Base-by-base conservation (phyloP, 2,329 filamentous ascomycete genomes). In the Talaromyces sp. region DNA sequence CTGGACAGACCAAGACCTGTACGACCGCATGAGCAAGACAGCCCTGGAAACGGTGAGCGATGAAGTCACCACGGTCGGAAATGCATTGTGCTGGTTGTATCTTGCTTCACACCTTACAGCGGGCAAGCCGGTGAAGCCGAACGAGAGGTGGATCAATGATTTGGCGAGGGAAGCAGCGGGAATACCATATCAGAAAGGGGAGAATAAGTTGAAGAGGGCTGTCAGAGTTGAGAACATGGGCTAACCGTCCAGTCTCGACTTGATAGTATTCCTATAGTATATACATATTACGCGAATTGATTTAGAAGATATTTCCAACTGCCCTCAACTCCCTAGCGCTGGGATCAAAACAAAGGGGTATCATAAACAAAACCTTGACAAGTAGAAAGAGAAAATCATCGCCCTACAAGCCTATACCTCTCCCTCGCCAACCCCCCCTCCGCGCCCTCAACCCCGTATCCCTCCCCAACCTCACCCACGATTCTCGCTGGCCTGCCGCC, bases 21-120 rank as follows among this genome's bases (percentile, higher is more conserved):
- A 92, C 75, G 76, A 84, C 60, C 81, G 81, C 65, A 92, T 93
- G 88, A 86, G 85, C 69, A 69, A 82, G 8, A 89, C 85, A 68
- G 91, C 90, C 0, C 79, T 78, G 43, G 81, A 76, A 0, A 86
- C 90, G 66, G 90, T 95, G 14, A 92, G 88, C 66, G 91, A 95
- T 72, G 91, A 95, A 74, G 90, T 94, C 1, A 87, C 89, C 67
- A 95, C 91, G 0, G 90, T 93, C 0, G 91, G 91, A 0, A 93
- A 93, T 74, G 88, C 88, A 1, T 79, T 94, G 13, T 82, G 81
- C 24, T 95, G 90, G 90, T 84, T 91, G 74, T 94, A 91, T 74
- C 81, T 95, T n/a, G 89, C 89, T 0, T 85, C 87, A 69, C 87
- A 86, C 73, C 83, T 90, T 75, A 80, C 83, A 24, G 85, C 87